Evolutionary conservation across 2,329 filamentous ascomycete genomes (phyloP).

Genomic region (Exophiala mesophila): DNA sequence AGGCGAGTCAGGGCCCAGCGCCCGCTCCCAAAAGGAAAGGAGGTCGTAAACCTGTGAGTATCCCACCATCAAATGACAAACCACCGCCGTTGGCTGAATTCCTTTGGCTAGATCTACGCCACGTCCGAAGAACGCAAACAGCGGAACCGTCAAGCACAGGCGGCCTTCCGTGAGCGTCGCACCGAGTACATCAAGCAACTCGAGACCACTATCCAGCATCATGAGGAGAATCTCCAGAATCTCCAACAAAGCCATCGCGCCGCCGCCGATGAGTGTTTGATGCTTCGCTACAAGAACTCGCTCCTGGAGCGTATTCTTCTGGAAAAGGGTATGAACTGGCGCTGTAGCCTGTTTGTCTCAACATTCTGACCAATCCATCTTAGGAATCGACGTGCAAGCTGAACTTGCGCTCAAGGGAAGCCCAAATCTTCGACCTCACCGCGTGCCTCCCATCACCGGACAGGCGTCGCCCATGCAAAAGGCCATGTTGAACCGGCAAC

Average conservation of each 20-base stretch:
- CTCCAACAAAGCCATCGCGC: constrained; percentile 90
- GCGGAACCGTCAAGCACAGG: constrained; percentile 92
- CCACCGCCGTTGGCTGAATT: constrained; percentile 3
- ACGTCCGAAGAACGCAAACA: constrained; percentile 98
- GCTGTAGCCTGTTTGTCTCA: no score
- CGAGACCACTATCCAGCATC: constrained; percentile 92
- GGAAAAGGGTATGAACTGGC: constrained; percentile 88
- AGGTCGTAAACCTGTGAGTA: constrained; percentile 87
- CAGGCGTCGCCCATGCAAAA: constrained; percentile 74
- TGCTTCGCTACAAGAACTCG: constrained; percentile 98
- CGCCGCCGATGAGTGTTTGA: constrained; percentile 92
- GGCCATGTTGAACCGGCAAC: constrained; percentile 72
- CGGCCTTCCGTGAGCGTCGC: constrained; percentile 90
- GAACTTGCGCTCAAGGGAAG: constrained; percentile 90
- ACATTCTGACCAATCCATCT: no score
- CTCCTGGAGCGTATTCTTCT: constrained; percentile 89
- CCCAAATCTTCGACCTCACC: constrained; percentile 60
- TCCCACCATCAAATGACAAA: constrained; percentile 8
- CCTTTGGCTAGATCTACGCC: constrained; percentile 78
- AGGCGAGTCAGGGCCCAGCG: constrained; percentile 35
- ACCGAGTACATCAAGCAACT: constrained; percentile 99
- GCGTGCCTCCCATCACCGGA: constrained; percentile 59
- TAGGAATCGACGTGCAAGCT: constrained; percentile 94
- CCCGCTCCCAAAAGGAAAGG: constrained; percentile 85
- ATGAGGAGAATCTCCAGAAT: constrained; percentile 89